Conservation (phyloP, 805 yeast species). For the Candida silvicultrix region DNA sequence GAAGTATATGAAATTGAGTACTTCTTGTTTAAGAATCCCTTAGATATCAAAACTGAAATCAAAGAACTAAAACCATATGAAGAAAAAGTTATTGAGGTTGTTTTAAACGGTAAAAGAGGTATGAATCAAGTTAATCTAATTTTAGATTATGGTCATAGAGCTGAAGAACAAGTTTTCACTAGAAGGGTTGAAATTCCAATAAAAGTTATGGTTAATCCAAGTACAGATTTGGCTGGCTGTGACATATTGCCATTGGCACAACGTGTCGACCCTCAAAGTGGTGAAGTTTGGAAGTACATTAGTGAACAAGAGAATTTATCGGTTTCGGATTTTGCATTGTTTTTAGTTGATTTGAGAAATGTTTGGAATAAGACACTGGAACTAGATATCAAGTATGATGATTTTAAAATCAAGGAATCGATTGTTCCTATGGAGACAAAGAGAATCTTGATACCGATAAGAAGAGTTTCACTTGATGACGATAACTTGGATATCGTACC, state of each 20-base stretch:
- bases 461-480: slow-evolving; percentile 39
- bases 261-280: slow-evolving; percentile 16
- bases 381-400: slow-evolving; percentile 28
- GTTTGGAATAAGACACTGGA: slow-evolving; percentile 61
- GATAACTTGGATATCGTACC: slow-evolving; percentile 58
- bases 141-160: slow-evolving; percentile 54
- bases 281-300: slow-evolving; percentile 24
- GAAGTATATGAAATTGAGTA: slow-evolving; percentile 76
- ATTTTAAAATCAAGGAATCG: slow-evolving; percentile 15
- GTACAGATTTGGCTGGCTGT: slow-evolving; percentile 68
- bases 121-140: slow-evolving; percentile 59
- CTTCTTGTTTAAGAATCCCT: slow-evolving; percentile 52
- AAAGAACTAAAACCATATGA: slow-evolving; percentile 25
- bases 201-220: slow-evolving; percentile 61
- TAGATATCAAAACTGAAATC: slow-evolving; percentile 31
- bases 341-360: slow-evolving; percentile 74
- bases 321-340: slow-evolving; percentile 47
- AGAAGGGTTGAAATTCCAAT: slow-evolving; percentile 65
- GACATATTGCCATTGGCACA: slow-evolving; percentile 59
- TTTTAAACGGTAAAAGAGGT: slow-evolving; percentile 67
- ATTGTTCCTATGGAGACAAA: slow-evolving; percentile 39
- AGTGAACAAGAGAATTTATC: slow-evolving; percentile 4
- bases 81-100: slow-evolving; percentile 44
- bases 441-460: slow-evolving; percentile 70
- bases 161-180: slow-evolving; percentile 30